Percentiles rank a stretch among this genome's conserved stretches.
phyloP scores from a whole-genome alignment of 305 asterid genomes.

The Withania somnifera region DNA sequence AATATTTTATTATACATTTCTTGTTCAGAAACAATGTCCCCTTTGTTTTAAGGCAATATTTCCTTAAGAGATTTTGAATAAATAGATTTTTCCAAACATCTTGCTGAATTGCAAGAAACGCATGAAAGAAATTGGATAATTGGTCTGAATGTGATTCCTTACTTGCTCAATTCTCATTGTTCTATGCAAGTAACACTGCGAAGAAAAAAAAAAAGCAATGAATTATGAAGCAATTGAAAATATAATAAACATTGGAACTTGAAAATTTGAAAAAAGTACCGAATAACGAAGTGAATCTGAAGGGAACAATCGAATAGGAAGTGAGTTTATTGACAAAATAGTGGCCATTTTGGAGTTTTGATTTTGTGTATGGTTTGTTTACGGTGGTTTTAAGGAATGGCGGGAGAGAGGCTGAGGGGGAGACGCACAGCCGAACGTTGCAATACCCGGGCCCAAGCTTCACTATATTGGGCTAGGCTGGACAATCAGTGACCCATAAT shows the following conservation, averaged over 20 bases:
- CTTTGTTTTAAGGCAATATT: not conserved
- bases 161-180: not conserved
- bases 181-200: slow-evolving; percentile 1
- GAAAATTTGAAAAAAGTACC: slow-evolving; percentile 11
- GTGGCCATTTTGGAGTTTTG: slow-evolving; percentile 15
- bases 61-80: not conserved
- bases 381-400: slow-evolving; percentile 2
- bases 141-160: not conserved
- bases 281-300: slow-evolving; percentile 20
- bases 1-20: not conserved
- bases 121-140: not conserved
- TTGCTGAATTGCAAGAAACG: not conserved
- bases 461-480: not conserved
- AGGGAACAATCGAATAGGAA: slow-evolving; percentile 18
- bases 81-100: not conserved
- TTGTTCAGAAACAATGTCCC: not conserved
- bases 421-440: not conserved
- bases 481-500: not conserved
- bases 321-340: slow-evolving; percentile 2
- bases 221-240: not conserved
- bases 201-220: not conserved
- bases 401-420: slow-evolving; percentile 11
- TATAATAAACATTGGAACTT: not conserved
- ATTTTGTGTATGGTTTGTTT: not conserved
- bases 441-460: not conserved